phyloP scores from a whole-genome alignment of 139 green algal genomes.

The Chlorella sp. region DNA sequence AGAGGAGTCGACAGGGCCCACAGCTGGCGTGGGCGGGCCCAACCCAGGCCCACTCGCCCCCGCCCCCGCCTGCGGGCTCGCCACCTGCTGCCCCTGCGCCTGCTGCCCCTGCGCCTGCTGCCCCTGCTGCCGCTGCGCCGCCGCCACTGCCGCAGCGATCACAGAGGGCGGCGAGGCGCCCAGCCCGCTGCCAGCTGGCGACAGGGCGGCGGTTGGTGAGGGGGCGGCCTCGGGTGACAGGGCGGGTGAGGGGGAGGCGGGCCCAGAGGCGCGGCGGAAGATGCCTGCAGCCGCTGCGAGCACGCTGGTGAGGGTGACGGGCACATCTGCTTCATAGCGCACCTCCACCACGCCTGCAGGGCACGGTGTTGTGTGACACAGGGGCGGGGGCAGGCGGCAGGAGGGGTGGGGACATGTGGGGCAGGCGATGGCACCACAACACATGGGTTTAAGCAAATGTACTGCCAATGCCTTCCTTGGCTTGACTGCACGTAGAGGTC shows the following conservation, averaged over 20 bases:
- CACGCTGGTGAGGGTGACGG: constrained; percentile 22
- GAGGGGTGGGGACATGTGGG: neutral
- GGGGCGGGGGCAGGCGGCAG: neutral
- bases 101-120: neutral
- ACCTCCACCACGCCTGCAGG: constrained; percentile 22
- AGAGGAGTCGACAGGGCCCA: neutral
- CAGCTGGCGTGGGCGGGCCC: neutral
- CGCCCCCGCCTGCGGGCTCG: neutral
- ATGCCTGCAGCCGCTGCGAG: constrained; percentile 3
- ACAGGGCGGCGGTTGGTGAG: neutral
- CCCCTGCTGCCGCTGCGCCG: neutral
- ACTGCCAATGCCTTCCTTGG: too few relatives aligned
- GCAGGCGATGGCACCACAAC: neutral
- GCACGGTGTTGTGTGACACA: neutral
- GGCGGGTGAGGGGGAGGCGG: neutral
- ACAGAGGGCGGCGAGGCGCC: neutral
- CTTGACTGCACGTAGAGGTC: too few relatives aligned
- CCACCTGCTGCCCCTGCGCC: constrained; percentile 18
- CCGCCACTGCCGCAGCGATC: neutral
- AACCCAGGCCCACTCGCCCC: neutral
- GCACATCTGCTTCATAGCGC: constrained; percentile 26
- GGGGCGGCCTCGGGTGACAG: neutral
- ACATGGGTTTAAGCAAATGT: neutral
- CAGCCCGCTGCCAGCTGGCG: neutral
- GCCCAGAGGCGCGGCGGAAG: constrained; percentile 8